Evolutionary conservation across 148 eudicot genomes (phyloP), one percentile per base, ranked within the genome.

Genomic region (Heliamphora exappendiculata): DNA sequence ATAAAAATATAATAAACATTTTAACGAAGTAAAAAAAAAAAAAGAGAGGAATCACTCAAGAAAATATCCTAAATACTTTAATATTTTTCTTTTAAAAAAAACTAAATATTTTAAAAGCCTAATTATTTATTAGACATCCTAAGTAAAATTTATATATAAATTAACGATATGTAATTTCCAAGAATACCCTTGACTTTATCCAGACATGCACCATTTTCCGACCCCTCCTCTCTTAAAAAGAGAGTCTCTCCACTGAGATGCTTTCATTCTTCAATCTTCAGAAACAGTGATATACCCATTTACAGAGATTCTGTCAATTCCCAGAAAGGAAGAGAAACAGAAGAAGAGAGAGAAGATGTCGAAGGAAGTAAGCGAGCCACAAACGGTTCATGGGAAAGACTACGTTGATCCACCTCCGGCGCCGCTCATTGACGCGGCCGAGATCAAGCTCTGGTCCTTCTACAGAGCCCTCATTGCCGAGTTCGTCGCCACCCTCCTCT

Each of bases 401-500:
- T 93, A 93, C 79, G 96, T 87, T 7, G 98, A 93, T 76, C 98
- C 97, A 41, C 96, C 98, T 69, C 97, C 98, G 11, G 92, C 96
- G 4, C 98, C 98, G 26, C 81, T 93, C 39, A 45, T 93, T 0
- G 98, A 89, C 87, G 51, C 77, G 75, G 91, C 74, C 2, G 98
- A 93, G 78, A 83, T 93, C 39, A 85, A 85, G 80, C 77, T 82
- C 44, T 93, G 98, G 98, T 93, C 98, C 44, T 93, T 93, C 78
- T 93, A 91, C 88, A 83, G 98, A 67, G 96, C 98, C 5, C 54
- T 89, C n/a, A 93, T 93, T 7, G 98, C 98, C 22, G 98, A 93
- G 85, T 93, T 91, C 79, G 76, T 93, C 37, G 98, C 98, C 54
- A 93, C 96, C 4, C 89, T 93, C 31, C 82, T 93, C 72, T 93